Base-by-base conservation (phyloP, 805 yeast genomes). In the Suhomyces pyralidae region DNA sequence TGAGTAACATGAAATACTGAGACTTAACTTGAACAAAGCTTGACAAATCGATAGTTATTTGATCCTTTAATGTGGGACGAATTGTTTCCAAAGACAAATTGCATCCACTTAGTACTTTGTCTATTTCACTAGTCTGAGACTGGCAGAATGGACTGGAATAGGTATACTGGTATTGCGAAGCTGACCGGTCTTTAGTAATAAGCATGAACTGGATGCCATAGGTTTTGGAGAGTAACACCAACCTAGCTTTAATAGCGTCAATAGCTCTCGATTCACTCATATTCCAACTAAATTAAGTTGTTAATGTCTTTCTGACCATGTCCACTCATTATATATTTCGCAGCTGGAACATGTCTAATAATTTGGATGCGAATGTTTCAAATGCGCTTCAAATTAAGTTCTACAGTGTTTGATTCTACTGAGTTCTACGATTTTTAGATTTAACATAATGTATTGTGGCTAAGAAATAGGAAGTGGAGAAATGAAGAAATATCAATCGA, bases 1-100 rank as follows among this genome's bases (percentile, higher is more conserved):
- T 43, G 26, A 67, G 59, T 15, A 67, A 51, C 17, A 52, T 45
- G 3, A 36, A 17, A 50, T 63, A 65, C 28, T 65, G 66, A 2
- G 15, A 20, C 3, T 50, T 46, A 28, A 63, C 46, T 6, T 51
- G 47, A 0, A 26, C 50, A 1, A 53, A 20, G 12, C 43, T 28
- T 12, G 32, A 43, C 15, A 43, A 25, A 6, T 43, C 32, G 5
- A 43, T 14, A 2, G 24, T 15, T 14, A 7, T 20, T 25, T 48
- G 42, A 19, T 25, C 1, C 42, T 12, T 6, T 48, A 51, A 26
- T 17, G 46, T 40, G 19, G 54, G 45, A n/a, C 34, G 24, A 14
- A 43, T 36, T 20, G 48, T 48, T 4, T 26, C 4, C 9, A 25
- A 25, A n/a, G 19, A 6, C 19, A n/a, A 22, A 9, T 9, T 5